Percentiles rank a stretch among this genome's conserved stretches.
phyloP scores from a whole-genome alignment of 2,329 filamentous ascomycete species.

The Sporothrix dimorphospora region DNA sequence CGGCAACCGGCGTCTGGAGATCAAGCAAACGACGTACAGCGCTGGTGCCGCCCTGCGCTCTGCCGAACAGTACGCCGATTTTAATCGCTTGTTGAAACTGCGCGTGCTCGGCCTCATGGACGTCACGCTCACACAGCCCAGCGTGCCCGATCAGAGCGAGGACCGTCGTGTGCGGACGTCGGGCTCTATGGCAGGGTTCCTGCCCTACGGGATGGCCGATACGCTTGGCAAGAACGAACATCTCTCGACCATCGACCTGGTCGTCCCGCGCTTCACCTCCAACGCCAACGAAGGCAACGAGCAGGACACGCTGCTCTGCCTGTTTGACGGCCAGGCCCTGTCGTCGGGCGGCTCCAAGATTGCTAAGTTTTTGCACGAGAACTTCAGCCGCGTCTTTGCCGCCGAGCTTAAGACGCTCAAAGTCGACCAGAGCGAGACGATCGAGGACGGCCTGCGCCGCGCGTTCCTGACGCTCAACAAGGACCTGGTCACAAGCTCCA shows the following conservation, averaged over 20 bases:
- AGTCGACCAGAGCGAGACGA: conserved; percentile 68
- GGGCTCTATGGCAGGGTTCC: conserved; percentile 84
- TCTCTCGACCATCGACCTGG: conserved; percentile 91
- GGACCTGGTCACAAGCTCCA: conserved; percentile 83
- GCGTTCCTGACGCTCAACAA: conserved; percentile 92
- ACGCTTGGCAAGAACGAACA: conserved; percentile 92
- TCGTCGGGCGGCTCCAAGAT: conserved; percentile 91
- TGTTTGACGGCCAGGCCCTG: conserved; percentile 93
- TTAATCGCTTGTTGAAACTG: conserved; percentile 80
- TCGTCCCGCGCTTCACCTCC: conserved; percentile 88
- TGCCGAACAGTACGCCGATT: conserved; percentile 77
- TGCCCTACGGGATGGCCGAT: conserved; percentile 97
- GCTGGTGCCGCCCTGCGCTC: conserved; percentile 57
- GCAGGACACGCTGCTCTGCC: conserved; percentile 85
- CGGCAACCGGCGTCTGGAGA: conserved; percentile 94
- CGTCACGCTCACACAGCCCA: conserved; percentile 90
- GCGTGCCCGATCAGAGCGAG: conserved; percentile 92
- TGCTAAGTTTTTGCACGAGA: conserved; percentile 94
- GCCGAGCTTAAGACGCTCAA: conserved; percentile 78
- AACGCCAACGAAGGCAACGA: conserved; percentile 57
- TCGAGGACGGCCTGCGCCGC: conserved; percentile 79
- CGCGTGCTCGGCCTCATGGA: conserved; percentile 95
- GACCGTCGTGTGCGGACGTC: conserved; percentile 96
- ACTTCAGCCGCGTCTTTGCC: conserved; percentile 84
- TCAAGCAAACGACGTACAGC: conserved; percentile 67